Conservation (phyloP, 352 stramenopile species). For the Phytopythium litorale region DNA sequence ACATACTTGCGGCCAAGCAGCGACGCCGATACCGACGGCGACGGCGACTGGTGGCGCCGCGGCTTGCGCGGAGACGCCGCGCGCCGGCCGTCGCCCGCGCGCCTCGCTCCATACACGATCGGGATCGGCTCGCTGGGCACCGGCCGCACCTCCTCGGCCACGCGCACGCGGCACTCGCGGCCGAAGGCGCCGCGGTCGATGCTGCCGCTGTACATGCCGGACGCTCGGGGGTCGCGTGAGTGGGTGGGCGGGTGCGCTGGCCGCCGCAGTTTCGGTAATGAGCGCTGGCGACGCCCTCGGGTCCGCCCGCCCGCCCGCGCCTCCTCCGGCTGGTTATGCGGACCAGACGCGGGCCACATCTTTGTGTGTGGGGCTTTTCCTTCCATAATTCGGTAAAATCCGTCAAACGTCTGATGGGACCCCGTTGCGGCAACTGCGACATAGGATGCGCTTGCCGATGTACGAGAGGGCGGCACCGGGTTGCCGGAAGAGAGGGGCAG, state of each 20-base stretch:
- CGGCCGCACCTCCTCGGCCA: slow-evolving; percentile 26
- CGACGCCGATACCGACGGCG: slow-evolving; percentile 4
- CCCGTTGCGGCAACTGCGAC: background rate
- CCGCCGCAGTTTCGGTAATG: background rate
- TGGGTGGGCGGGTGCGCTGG: background rate
- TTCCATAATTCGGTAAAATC: slow-evolving; percentile 1
- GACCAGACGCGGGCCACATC: background rate
- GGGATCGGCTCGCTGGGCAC: slow-evolving; percentile 12
- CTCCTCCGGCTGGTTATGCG: background rate
- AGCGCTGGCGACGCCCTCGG: background rate
- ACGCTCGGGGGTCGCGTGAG: too few species aligned
- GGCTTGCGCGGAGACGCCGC: background rate
- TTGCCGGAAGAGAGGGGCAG: background rate
- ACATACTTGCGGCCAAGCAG: slow-evolving; percentile 21
- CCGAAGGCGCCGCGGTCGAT: too few species aligned
- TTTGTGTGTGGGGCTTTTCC: background rate
- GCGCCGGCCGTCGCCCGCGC: background rate
- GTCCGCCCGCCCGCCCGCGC: background rate
- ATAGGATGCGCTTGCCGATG: background rate
- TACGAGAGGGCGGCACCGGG: background rate
- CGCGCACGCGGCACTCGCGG: slow-evolving; percentile 10
- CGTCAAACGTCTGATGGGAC: slow-evolving; percentile 4
- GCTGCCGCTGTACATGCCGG: too few species aligned
- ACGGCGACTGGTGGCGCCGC: slow-evolving; percentile 4
- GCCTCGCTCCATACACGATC: background rate